Evolutionary conservation across 805 yeast species (phyloP).

Genomic region (Torulaspora maleeae): DNA sequence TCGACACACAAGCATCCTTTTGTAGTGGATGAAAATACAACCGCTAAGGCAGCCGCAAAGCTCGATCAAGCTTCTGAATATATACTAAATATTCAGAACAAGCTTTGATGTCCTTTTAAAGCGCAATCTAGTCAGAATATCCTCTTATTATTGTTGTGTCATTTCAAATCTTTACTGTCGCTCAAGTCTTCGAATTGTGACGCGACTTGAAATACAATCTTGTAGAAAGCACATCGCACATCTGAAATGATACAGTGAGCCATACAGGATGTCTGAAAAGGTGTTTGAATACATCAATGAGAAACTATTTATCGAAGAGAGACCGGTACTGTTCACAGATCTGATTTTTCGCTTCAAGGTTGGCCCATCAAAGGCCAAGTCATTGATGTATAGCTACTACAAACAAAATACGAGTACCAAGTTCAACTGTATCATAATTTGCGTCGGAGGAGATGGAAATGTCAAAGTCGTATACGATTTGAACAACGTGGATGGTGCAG

Average conservation of each 20-base stretch:
- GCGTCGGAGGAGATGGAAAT: constrained; percentile 19
- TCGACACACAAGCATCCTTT: no score
- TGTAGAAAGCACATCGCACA: neutral
- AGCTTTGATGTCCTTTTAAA: neutral
- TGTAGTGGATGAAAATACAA: no score
- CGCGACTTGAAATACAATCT: neutral
- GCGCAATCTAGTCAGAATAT: no score
- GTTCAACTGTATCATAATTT: constrained; percentile 29
- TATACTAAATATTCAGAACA: no score
- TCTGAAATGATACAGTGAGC: neutral
- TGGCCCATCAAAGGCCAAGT: constrained; percentile 29
- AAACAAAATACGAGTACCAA: constrained; percentile 21
- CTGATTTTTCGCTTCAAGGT: constrained; percentile 23
- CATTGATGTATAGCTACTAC: constrained; percentile 30
- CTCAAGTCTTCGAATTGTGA: neutral
- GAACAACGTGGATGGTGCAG: constrained; percentile 13
- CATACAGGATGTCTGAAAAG: constrained; percentile 4
- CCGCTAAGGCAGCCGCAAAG: no score
- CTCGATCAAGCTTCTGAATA: no score
- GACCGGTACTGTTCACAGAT: constrained; percentile 31
- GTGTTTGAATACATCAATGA: constrained; percentile 21
- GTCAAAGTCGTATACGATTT: constrained; percentile 25
- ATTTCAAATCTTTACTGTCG: neutral
- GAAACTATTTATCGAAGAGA: constrained; percentile 24
- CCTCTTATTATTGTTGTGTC: neutral